Evolutionary conservation across 306 rosid species (phyloP).

Genomic region (Prosopis cineraria): DNA sequence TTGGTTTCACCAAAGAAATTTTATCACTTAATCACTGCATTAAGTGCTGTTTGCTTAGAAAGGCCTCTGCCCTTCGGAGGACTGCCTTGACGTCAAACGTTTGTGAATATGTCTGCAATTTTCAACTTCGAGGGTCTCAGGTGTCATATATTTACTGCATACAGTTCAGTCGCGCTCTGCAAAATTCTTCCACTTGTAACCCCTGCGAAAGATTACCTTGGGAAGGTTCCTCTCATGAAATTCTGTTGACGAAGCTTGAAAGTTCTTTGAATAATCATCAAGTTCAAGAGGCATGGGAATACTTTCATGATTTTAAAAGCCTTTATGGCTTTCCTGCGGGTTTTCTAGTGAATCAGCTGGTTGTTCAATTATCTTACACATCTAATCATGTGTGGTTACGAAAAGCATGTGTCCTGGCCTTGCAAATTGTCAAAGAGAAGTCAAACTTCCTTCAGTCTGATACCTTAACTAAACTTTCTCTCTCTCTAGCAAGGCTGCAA

Average conservation of each 20-base stretch:
- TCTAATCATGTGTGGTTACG: slow-evolving; percentile 51
- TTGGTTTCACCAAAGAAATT: slow-evolving; percentile 37
- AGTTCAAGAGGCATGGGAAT: slow-evolving; percentile 71
- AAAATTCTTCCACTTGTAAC: slow-evolving; percentile 36
- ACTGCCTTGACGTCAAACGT: slow-evolving; percentile 10
- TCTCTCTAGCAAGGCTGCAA: slow-evolving; percentile 72
- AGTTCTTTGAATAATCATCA: slow-evolving; percentile 54
- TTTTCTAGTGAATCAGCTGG: slow-evolving; percentile 51
- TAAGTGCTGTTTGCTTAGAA: slow-evolving; percentile 20
- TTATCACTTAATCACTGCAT: slow-evolving; percentile 16
- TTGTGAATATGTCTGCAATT: neutral
- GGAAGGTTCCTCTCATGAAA: slow-evolving; percentile 70
- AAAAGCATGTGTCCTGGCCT: slow-evolving; percentile 67
- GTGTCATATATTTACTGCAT: slow-evolving; percentile 15
- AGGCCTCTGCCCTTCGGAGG: slow-evolving; percentile 37
- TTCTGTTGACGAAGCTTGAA: slow-evolving; percentile 59
- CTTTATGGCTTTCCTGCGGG: slow-evolving; percentile 75
- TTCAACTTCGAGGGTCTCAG: slow-evolving; percentile 22
- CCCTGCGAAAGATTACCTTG: slow-evolving; percentile 55
- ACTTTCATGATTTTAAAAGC: slow-evolving; percentile 60
- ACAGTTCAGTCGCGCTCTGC: slow-evolving; percentile 28
- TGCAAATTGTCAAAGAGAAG: slow-evolving; percentile 51
- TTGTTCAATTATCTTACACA: slow-evolving; percentile 62
- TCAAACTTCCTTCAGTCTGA: slow-evolving; percentile 55
- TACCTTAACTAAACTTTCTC: slow-evolving; percentile 58